Base-by-base conservation (phyloP, 2,329 filamentous ascomycete genomes). In the Pseudogymnoascus pannorum region DNA sequence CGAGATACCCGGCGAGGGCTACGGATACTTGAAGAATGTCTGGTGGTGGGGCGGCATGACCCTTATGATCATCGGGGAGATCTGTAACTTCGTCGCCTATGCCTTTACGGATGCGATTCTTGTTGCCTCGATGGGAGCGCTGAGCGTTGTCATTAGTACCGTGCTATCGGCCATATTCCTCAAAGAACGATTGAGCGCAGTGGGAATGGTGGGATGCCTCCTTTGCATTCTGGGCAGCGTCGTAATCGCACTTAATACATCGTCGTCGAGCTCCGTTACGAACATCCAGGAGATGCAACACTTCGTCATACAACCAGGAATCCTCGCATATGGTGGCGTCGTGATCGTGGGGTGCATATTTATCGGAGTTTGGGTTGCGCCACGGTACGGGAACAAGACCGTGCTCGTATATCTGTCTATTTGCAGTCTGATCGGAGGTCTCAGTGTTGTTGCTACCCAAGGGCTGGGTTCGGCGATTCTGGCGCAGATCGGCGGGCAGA, bases 331-430 rank as follows among this genome's bases (percentile, higher is more conserved):
- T 72, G 84, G 91, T 0, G 93, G 92, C 33, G 81, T 97, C 54
- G 82, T 97, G 65, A 82, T 97, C 35, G 71, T 94, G 22, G 90
- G 86, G 0, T 88, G 86, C 62, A 69, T 78, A 9, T 82, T 92
- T 64, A 84, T 89, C 35, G 91, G 91, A 0, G 75, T 94, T 57
- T 97, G 87, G 81, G 87, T 84, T 42, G 94, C 85, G 0, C 94
- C 94, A 14, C 83, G 88, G 69, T 99, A 93, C 72, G 94, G 92
- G 57, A 97, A 96, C 77, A 93, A 91, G 81, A 93, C 89, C 71
- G 97, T 99, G 94, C 81, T 99, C 74, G 92, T 97, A 33, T 97
- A 99, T 75, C 85, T 99, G 67, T 92, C 88, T 68, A 93, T 99
- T 68, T 99, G 94, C 81, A 96, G 92, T 76, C 84, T 95, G 79